Evolutionary conservation across 306 rosid species (phyloP).

Genomic region (Corylus americana): DNA sequence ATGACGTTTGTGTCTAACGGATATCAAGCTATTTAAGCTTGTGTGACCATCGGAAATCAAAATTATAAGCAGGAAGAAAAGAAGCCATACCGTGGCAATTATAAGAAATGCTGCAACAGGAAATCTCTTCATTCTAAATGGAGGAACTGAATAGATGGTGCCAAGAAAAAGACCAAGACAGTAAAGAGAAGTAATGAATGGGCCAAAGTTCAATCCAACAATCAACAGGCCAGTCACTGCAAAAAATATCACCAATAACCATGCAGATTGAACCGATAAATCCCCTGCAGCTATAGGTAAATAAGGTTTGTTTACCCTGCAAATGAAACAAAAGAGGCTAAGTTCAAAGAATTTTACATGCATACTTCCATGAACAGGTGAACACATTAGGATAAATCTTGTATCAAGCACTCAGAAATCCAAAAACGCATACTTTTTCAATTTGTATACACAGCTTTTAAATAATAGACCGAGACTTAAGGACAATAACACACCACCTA

Average conservation of each 20-base stretch:
- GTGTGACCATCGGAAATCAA: constrained; percentile 4
- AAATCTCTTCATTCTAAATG: constrained; percentile 88
- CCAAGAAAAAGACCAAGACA: constrained; percentile 87
- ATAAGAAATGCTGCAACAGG: constrained; percentile 96
- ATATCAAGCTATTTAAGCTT: neutral
- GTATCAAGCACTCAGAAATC: constrained; percentile 1
- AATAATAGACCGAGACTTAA: constrained; percentile 7
- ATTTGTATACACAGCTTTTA: constrained; percentile 9
- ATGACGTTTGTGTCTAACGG: neutral
- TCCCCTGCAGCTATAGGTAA: constrained; percentile 98
- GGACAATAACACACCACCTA: neutral
- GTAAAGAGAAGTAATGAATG: constrained; percentile 84
- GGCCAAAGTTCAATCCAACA: constrained; percentile 82
- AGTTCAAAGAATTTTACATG: constrained; percentile 9
- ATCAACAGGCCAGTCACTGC: constrained; percentile 71
- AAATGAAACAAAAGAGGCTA: constrained; percentile 31
- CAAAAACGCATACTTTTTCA: neutral
- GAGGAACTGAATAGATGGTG: constrained; percentile 94
- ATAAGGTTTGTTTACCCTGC: constrained; percentile 98
- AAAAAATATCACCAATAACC: constrained; percentile 86
- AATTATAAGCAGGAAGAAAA: constrained; percentile 22
- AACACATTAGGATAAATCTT: constrained; percentile 1
- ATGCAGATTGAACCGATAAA: constrained; percentile 91
- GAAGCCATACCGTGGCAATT: constrained; percentile 74
- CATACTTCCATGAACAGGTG: neutral